These are phyloP conservation scores for Xenoacremonium recifei DNA, from an alignment of 2,329 filamentous ascomycete species.

Conservation along the genomic window DNA sequence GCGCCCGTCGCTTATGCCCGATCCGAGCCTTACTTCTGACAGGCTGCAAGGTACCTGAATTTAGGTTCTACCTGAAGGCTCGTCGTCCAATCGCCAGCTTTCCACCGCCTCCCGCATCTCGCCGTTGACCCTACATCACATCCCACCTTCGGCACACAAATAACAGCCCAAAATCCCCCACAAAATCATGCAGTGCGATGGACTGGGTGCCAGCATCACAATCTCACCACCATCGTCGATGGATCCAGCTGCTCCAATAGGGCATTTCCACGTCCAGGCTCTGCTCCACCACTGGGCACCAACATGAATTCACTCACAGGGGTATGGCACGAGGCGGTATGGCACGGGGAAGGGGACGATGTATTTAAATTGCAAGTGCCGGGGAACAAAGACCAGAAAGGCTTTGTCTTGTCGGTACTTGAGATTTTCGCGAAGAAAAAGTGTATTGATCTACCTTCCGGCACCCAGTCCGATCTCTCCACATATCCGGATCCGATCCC, in stretches of 20 bases:
- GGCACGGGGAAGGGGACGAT: no score
- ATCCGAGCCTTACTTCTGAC: no score
- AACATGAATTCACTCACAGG: slow-evolving; percentile 18
- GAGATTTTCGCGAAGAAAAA: slow-evolving; percentile 1
- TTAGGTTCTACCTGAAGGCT: no score
- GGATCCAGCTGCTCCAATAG: slow-evolving; percentile 24
- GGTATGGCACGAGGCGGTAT: slow-evolving; percentile 15
- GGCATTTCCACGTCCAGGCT: slow-evolving; percentile 26
- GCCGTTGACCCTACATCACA: background rate
- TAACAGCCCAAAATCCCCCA: slow-evolving; percentile 12
- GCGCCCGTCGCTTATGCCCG: no score
- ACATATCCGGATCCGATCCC: slow-evolving; percentile 4
- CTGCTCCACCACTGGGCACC: slow-evolving; percentile 24
- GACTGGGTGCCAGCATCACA: slow-evolving; percentile 10
- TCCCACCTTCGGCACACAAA: slow-evolving; percentile 4
- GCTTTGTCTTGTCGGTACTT: no score
- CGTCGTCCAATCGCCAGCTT: no score
- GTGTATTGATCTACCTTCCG: slow-evolving; percentile 6
- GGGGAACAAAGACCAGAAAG: no score
- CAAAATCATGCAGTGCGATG: slow-evolving; percentile 8
- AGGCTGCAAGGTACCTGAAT: no score
- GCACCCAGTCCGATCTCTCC: slow-evolving; percentile 12
- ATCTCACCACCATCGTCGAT: slow-evolving; percentile 16
- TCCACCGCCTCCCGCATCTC: no score
- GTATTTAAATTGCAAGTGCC: background rate